These are phyloP conservation scores for Vitis cinerea DNA, from an alignment of 164 flowering plant species.

Conservation along the genomic window DNA sequence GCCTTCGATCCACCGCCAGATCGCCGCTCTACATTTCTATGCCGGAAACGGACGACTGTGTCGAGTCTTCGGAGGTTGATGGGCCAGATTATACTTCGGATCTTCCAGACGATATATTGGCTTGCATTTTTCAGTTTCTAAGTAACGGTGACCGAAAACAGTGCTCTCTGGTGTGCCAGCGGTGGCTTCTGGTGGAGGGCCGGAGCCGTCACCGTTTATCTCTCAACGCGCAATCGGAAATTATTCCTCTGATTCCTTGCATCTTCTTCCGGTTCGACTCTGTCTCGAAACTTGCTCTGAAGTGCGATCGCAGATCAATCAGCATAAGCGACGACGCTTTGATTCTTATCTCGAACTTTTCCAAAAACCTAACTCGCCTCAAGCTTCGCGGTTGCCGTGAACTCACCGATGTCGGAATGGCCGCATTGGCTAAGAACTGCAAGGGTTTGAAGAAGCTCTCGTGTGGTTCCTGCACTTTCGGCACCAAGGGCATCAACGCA, in stretches of 20 bases:
- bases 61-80: not conserved
- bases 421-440: conserved; percentile 56
- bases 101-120: conserved; percentile 87
- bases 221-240: conserved; percentile 57
- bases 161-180: conserved; percentile 68
- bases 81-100: conserved; percentile 40
- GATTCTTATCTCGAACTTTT: conserved; percentile 53
- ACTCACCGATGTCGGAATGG: conserved; percentile 68
- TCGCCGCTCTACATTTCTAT: conserved; percentile 4
- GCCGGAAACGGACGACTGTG: not conserved
- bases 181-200: conserved; percentile 80
- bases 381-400: conserved; percentile 91
- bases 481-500: conserved; percentile 73
- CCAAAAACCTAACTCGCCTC: conserved; percentile 64
- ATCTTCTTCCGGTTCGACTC: conserved; percentile 73
- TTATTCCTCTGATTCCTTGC: conserved; percentile 36
- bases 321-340: conserved; percentile 77
- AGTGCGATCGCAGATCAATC: conserved; percentile 68
- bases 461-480: conserved; percentile 76
- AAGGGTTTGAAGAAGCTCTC: conserved; percentile 66
- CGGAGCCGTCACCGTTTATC: conserved; percentile 75
- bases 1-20: conserved; percentile 9
- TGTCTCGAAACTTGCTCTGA: conserved; percentile 71
- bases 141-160: conserved; percentile 63
- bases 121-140: conserved; percentile 65